These are phyloP conservation scores for Corymbia maculata DNA, from an alignment of 345 rosid genomes.

Conservation along the genomic window DNA sequence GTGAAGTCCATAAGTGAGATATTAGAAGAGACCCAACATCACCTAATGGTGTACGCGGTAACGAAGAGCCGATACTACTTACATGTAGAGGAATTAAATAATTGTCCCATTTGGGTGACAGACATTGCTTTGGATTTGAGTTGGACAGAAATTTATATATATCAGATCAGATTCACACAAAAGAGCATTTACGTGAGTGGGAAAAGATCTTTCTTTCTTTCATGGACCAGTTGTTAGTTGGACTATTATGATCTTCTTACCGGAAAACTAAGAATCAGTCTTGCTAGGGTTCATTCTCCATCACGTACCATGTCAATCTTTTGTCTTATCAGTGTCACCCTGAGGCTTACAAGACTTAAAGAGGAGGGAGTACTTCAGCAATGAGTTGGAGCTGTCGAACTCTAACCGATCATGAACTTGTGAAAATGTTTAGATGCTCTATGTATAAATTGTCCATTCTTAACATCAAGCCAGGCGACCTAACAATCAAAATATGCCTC, in stretches of 20 bases:
- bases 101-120: background rate
- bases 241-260: no score
- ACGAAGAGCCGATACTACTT: background rate
- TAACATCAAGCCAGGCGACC: background rate
- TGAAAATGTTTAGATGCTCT: background rate
- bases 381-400: background rate
- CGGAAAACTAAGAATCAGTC: no score
- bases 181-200: no score
- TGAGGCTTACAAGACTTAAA: no score
- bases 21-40: background rate
- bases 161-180: background rate
- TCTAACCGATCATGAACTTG: background rate
- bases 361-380: background rate
- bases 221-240: no score
- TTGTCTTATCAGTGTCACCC: no score
- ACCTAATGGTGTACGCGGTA: background rate
- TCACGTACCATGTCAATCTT: no score
- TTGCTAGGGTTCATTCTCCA: no score
- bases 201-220: no score
- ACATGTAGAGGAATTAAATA: background rate
- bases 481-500: background rate
- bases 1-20: background rate
- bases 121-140: background rate
- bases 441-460: background rate
- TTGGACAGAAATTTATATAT: background rate